Evolutionary conservation across 1,284 basidiomycete genomes (phyloP).

Genomic region (Gomphus sp.): DNA sequence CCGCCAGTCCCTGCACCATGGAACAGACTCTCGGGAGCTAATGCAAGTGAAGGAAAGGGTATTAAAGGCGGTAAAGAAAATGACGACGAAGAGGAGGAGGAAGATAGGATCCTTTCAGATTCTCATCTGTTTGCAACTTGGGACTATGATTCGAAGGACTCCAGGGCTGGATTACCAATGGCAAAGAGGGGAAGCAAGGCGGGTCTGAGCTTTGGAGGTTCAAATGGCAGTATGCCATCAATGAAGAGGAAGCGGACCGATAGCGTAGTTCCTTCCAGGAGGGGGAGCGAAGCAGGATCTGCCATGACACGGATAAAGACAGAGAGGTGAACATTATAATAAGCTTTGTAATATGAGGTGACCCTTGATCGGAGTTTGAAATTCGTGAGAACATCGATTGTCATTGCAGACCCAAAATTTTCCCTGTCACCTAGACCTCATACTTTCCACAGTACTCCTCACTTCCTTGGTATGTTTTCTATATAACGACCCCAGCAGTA

Average conservation of each 20-base stretch:
- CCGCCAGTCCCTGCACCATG: conserved; percentile 53
- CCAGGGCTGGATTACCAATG: conserved; percentile 21
- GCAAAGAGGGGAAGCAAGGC: conserved; percentile 4
- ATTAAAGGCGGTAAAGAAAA: conserved; percentile 14
- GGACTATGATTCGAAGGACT: conserved; percentile 64
- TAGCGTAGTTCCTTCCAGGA: background rate
- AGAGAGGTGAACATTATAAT: background rate
- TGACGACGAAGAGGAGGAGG: conserved; percentile 16
- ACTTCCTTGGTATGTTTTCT: conserved; percentile 1
- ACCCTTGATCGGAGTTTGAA: background rate
- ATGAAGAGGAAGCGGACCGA: conserved; percentile 2
- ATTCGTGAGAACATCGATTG: conserved; percentile 8
- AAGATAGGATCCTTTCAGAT: conserved; percentile 44
- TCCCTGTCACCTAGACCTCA: background rate
- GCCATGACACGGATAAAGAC: background rate
- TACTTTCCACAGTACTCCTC: background rate
- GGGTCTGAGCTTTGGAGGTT: background rate
- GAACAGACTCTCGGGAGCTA: conserved; percentile 33
- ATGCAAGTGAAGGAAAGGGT: conserved; percentile 23
- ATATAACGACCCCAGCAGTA: background rate
- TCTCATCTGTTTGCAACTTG: conserved; percentile 65
- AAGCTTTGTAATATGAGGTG: background rate
- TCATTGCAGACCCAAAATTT: conserved; percentile 5
- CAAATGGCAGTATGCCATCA: background rate
- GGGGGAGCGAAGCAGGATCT: background rate